Base-by-base conservation (phyloP, 1,139 yeast genomes). In the Candida pseudocylindracea region DNA sequence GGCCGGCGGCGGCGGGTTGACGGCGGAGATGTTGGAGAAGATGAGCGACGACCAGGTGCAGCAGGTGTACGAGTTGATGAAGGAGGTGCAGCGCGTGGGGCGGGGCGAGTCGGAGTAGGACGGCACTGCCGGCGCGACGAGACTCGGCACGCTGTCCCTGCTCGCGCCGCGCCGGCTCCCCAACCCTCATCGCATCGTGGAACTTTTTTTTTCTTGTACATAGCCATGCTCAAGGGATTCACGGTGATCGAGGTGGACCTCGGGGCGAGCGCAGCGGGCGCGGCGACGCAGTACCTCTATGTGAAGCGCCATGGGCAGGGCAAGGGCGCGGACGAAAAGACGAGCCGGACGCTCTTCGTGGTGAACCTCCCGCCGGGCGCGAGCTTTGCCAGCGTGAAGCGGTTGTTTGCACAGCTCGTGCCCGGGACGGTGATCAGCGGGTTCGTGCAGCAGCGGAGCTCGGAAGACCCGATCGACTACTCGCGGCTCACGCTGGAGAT, bases 11-110 rank as follows among this genome's bases (percentile, higher is more conserved):
- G 80, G 75, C 8, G 68, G 69, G 44, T 54, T 88, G 45, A 71
- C 74, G 29, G 57, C 67, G 41, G 60, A 58, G 29, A 73, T 75
- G 36, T 58, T 88, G 41, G 78, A 73, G 36, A 78, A 76, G 49
- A 69, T 88, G 88, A 70, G 79, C 27, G 91, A 92, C 8, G 94
- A 88, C 43, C 96, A 88, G 53, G 65, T 85, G 29, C 73, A 75
- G n/a, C 98, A 85, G 50, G 47, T 58, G 34, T 57, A 60, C 40
- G 65, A 59, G 42, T 53, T 60, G 42, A 57, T 58, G 65, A 51
- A 58, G 45, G 66, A 58, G 38, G 54, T 67, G 10, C 51, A 57
- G 42, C 51, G 81, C 67, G 49, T 59, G 61, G 51, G 74, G 70
- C 20, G 20, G 20, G 20, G 20, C 11, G 12, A 10, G 32, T 13